phyloP scores from a whole-genome alignment of 2,329 filamentous ascomycete species.

The Penicillium nordicum region DNA sequence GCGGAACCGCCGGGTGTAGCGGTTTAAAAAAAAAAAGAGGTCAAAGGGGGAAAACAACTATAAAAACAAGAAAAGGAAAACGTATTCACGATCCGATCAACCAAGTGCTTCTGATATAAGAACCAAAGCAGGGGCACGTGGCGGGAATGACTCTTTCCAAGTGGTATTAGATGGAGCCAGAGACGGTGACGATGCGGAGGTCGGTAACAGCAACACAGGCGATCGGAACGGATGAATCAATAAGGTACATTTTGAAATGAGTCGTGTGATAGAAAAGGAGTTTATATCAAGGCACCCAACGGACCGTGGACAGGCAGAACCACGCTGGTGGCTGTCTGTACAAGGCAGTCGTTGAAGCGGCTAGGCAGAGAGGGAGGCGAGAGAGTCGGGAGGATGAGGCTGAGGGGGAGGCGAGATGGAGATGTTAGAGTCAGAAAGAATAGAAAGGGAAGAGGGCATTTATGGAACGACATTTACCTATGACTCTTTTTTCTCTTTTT shows the following conservation, averaged over 20 bases:
- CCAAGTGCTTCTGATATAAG: slow-evolving; percentile 22
- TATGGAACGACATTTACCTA: slow-evolving; percentile 8
- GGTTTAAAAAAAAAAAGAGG: slow-evolving; percentile 1
- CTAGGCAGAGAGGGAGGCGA: slow-evolving; percentile 13
- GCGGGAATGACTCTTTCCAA: slow-evolving; percentile 16
- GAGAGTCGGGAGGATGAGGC: slow-evolving; percentile 1
- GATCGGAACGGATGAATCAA: slow-evolving; percentile 38
- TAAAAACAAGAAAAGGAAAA: slow-evolving; percentile 13
- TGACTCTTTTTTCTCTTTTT: slow-evolving; percentile 9
- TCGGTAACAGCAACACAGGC: slow-evolving; percentile 36
- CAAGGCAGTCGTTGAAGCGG: slow-evolving; percentile 26
- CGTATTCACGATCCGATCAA: slow-evolving; percentile 22
- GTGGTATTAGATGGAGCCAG: slow-evolving; percentile 21
- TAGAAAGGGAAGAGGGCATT: slow-evolving; percentile 4
- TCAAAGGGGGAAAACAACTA: slow-evolving; percentile 5
- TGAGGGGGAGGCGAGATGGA: slow-evolving; percentile 1
- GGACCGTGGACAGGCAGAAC: slow-evolving; percentile 34
- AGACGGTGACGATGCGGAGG: slow-evolving; percentile 28
- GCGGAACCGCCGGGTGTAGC: slow-evolving; percentile 6
- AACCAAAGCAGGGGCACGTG: slow-evolving; percentile 12
- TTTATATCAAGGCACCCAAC: slow-evolving; percentile 30
- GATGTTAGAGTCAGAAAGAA: slow-evolving; percentile 10
- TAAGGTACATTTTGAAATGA: slow-evolving; percentile 41
- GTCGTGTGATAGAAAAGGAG: slow-evolving; percentile 5
- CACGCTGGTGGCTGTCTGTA: slow-evolving; percentile 26